Base-by-base conservation (phyloP, 2,329 filamentous ascomycete genomes). In the Diaporthe destruens region DNA sequence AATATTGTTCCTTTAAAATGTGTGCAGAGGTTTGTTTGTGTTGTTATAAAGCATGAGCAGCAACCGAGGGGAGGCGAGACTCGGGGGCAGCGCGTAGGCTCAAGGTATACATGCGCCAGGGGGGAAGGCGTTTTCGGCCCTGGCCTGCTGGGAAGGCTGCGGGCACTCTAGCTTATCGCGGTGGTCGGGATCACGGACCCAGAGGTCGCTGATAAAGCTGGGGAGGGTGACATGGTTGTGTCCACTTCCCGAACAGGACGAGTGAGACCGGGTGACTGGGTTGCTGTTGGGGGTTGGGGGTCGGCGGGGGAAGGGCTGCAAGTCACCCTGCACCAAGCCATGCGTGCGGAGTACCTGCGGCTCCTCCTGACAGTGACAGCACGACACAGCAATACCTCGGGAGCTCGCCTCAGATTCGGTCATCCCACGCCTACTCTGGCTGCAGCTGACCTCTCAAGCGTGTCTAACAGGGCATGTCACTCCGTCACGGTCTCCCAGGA, bases 101-200 rank as follows among this genome's bases (percentile, higher is more conserved):
- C 36, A 71, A n/a, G 57, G 39, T 71, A 71, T 53, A 55, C 29
- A 29, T 67, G 39, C 44, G 49, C 36, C 67, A 53, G 67, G 67
- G 67, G 67, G 67, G 54, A 23, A 68, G 56, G 67, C 67, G 67
- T 47, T 57, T 54, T 69, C 55, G 67, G 53, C 55, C 67, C 67
- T 53, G 42, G 42, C 6, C 42, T 51, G 67, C 34, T 56, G 36
- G 51, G 53, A 57, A 44, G 39, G 47, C 51, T 68, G 34, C 53
- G 39, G 29, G 16, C 29, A 47, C 34, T 23, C 42, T 70, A 49
- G 32, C 67, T 70, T 70, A 70, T 70, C 67, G 44, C 18, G 42
- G 36, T 69, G 42, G 36, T 69, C 29, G 55, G 55, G 67, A 70
- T 70, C 54, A 70, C 67, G 67, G 67, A 70, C 47, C 44, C 44